Base-by-base conservation (phyloP, 2,329 filamentous ascomycete species). In the Ceratocystis cacaofunesta region DNA sequence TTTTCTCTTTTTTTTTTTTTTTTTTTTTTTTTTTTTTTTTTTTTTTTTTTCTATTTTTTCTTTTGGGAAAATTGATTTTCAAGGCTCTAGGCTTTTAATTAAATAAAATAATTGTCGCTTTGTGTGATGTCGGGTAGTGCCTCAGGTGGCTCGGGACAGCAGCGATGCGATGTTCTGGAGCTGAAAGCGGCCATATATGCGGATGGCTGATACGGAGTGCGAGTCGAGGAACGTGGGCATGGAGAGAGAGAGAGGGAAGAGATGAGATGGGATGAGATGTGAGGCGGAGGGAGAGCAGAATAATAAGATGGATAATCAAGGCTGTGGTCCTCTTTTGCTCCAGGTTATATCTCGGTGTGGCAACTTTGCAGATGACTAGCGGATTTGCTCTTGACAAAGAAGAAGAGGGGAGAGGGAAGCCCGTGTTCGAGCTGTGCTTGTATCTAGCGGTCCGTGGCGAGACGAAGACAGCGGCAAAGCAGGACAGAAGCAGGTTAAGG, bases 321-420 rank as follows among this genome's bases (percentile, higher is more conserved):
- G n/a, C 30, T n/a, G 25, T 22, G 25, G 32, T 50, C 36, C 36
- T 41, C 12, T 41, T 41, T 41, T 41, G 8, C 12, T 46, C n/a
- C 41, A 32, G 25, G 61, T 32, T 22, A 50, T 62, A 62, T 62
- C 61, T 62, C 61, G 61, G 61, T 17, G 61, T 62, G 43, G 61
- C 61, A 25, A 62, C 17, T 57, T 57, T 57, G 28, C 12, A n/a
- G 28, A 32, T 25, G 19, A 22, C n/a, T 50, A 62, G 41, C 17
- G 61, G 44, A 19, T 28, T 44, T 32, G 61, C 19, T 61, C n/a
- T 62, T 32, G 41, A 46, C 15, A 10, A 10, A 46, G 17, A 62
- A 8, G 41, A n/a, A 62, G 61, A 48, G 22, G 17, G 15, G 36
- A 36, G 10, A 15, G 10, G 12, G 2, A 41, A 41, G 36, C 10